A percentile compares a stretch with the other conserved stretches of the same genome.
These are phyloP conservation scores for Acorus calamus DNA, from an alignment of 106 monocot genomes.

Conservation along the genomic window DNA sequence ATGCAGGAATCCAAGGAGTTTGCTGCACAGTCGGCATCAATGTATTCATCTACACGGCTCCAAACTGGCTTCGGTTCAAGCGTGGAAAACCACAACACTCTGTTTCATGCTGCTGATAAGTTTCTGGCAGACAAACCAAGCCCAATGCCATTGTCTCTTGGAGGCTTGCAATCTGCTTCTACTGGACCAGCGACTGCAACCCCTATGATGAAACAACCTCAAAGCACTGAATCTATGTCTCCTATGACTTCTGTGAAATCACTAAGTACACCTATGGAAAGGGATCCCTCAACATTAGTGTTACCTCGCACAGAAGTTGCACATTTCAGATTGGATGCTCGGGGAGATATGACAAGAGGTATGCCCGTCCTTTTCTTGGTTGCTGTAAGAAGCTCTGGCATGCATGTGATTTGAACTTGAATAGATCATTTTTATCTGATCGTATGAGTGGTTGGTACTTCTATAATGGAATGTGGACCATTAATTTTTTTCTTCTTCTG, in stretches of 20 bases:
- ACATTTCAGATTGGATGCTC: conserved; percentile 28
- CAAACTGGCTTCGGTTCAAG: conserved; percentile 4
- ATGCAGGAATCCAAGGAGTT: conserved; percentile 46
- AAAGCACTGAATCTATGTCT: conserved; percentile 10
- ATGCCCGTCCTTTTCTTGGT: too few relatives aligned
- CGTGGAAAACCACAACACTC: conserved; percentile 17
- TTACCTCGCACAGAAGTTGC: conserved; percentile 9
- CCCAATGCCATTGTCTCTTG: conserved; percentile 15
- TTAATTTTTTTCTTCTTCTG: too few relatives aligned
- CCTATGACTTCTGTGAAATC: conserved; percentile 16
- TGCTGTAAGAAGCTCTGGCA: too few relatives aligned
- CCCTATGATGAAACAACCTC: conserved; percentile 24
- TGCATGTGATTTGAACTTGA: too few relatives aligned
- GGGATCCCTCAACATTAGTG: conserved; percentile 3
- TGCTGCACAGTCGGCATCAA: conserved; percentile 8
- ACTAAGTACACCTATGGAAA: conserved; percentile 5
- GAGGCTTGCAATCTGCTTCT: conserved; percentile 29
- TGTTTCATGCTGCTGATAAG: conserved; percentile 34
- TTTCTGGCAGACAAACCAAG: conserved; percentile 25
- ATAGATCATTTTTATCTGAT: too few relatives aligned
- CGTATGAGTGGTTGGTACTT: too few relatives aligned
- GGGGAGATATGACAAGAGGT: conserved; percentile 11
- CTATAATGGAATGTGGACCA: too few relatives aligned
- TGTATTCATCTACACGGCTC: conserved; percentile 14
- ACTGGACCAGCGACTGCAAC: conserved; percentile 13